A percentile compares a stretch with the other conserved stretches of the same genome.
These are phyloP conservation scores for Pogostemon cablin DNA, from an alignment of 257 asterid genomes.

Conservation along the genomic window DNA sequence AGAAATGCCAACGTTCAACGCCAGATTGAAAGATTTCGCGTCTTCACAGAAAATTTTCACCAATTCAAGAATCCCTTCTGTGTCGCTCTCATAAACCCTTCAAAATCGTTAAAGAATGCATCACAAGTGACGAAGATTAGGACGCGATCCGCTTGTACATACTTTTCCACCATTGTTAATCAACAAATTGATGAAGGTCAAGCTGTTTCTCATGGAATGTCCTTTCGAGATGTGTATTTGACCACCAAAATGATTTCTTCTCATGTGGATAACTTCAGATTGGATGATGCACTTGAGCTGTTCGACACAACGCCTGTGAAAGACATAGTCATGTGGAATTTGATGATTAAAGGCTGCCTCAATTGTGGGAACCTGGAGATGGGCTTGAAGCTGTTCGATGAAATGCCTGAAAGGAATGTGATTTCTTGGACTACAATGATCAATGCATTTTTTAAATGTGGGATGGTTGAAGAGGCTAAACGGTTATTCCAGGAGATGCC, in stretches of 20 bases:
- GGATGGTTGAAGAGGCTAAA: constrained; percentile 71
- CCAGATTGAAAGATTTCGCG: constrained; percentile 37
- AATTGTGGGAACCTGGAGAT: constrained; percentile 54
- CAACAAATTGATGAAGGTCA: constrained; percentile 43
- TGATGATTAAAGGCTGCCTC: constrained; percentile 80
- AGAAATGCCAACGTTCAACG: constrained; percentile 39
- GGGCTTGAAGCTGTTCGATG: constrained; percentile 63
- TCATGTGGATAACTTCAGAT: constrained; percentile 46
- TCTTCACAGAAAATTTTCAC: constrained; percentile 27
- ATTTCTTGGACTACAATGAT: constrained; percentile 84
- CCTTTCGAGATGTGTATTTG: constrained; percentile 51
- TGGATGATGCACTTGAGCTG: constrained; percentile 67
- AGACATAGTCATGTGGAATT: constrained; percentile 72
- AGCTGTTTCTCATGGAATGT: constrained; percentile 35
- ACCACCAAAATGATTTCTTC: constrained; percentile 67
- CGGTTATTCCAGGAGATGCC: constrained; percentile 70
- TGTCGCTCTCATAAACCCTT: constrained; percentile 18
- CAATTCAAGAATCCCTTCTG: constrained; percentile 21
- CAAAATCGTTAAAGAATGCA: constrained; percentile 28
- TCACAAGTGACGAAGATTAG: constrained; percentile 29
- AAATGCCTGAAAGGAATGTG: constrained; percentile 73
- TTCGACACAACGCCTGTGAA: constrained; percentile 72
- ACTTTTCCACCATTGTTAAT: constrained; percentile 33
- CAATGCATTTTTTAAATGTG: constrained; percentile 55
- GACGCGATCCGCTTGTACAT: constrained; percentile 7